Evolutionary conservation across 208 protist genomes (phyloP).

Genomic region (Crithidia mellificae): DNA sequence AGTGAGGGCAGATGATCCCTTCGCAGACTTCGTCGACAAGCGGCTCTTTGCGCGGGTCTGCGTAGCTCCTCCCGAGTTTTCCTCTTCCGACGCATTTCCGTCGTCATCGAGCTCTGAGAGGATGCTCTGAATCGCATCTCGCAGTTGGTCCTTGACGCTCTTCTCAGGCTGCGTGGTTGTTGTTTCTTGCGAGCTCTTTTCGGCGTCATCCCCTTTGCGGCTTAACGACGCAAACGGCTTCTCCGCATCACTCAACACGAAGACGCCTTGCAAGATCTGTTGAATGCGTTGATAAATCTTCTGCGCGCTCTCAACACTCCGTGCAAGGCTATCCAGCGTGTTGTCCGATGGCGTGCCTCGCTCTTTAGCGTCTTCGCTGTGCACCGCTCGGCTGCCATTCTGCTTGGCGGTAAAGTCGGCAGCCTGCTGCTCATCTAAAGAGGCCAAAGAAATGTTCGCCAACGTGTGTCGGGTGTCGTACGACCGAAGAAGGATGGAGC

Average conservation of each 20-base stretch:
- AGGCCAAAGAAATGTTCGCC: not conserved
- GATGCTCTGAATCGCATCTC: slow-evolving; percentile 1
- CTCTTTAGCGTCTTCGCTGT: not conserved
- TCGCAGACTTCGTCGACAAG: not conserved
- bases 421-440: too few relatives aligned
- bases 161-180: not conserved
- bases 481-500: slow-evolving; percentile 5
- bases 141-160: slow-evolving; percentile 12
- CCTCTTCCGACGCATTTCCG: not conserved
- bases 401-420: not conserved
- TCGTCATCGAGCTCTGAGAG: slow-evolving; percentile 19
- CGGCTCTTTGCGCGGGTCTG: not conserved
- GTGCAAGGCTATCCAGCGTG: slow-evolving; percentile 1
- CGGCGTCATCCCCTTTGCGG: not conserved
- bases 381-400: not conserved
- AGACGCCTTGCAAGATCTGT: slow-evolving; percentile 19
- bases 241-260: slow-evolving; percentile 13
- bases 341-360: not conserved
- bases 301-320: slow-evolving; percentile 10
- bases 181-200: not conserved
- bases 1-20: not conserved
- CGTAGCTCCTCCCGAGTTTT: not conserved
- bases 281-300: slow-evolving; percentile 18
- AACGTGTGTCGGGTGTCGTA: slow-evolving; percentile 3
- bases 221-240: slow-evolving; percentile 21